phyloP scores from a whole-genome alignment of 1,284 basidiomycete species.

The Polyporus tsugae region DNA sequence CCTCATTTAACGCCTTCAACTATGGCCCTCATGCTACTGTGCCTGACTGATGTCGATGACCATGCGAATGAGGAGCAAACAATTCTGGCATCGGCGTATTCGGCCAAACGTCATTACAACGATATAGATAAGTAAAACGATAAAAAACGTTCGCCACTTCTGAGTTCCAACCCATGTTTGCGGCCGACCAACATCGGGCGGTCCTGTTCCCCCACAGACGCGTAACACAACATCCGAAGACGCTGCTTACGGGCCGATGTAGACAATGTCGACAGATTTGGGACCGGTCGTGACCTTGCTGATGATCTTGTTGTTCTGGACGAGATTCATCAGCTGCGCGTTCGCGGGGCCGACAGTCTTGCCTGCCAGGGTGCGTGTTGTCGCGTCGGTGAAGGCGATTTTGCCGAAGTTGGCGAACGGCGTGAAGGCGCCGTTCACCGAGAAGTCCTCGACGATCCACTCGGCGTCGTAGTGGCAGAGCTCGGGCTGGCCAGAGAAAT shows the following conservation, averaged over 20 bases:
- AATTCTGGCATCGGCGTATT: too few relatives aligned
- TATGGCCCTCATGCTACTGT: too few relatives aligned
- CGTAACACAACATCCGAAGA: too few relatives aligned
- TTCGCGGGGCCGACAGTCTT: conserved; percentile 30
- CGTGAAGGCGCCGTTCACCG: conserved; percentile 40
- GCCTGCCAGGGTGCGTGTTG: conserved; percentile 17
- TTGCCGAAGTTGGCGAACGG: conserved; percentile 49
- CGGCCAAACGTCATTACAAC: too few relatives aligned
- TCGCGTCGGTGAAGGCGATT: conserved; percentile 36
- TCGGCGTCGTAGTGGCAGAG: conserved; percentile 44
- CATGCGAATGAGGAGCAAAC: too few relatives aligned
- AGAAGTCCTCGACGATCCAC: conserved; percentile 46
- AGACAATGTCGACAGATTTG: conserved; percentile 38
- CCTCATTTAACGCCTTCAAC: too few relatives aligned
- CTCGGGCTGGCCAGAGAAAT: conserved; percentile 39
- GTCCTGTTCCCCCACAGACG: too few relatives aligned
- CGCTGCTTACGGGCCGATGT: conserved; percentile 15
- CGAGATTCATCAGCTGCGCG: conserved; percentile 42
- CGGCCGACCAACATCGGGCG: too few relatives aligned
- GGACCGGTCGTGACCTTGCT: conserved; percentile 38
- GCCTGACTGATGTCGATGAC: too few relatives aligned
- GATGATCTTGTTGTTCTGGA: conserved; percentile 39
- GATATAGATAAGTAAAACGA: too few relatives aligned
- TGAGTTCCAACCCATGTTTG: too few relatives aligned
- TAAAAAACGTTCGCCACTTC: too few relatives aligned